These are phyloP conservation scores for Symbiodinium pilosum DNA, from an alignment of 73 alveolate species.

Conservation along the genomic window DNA sequence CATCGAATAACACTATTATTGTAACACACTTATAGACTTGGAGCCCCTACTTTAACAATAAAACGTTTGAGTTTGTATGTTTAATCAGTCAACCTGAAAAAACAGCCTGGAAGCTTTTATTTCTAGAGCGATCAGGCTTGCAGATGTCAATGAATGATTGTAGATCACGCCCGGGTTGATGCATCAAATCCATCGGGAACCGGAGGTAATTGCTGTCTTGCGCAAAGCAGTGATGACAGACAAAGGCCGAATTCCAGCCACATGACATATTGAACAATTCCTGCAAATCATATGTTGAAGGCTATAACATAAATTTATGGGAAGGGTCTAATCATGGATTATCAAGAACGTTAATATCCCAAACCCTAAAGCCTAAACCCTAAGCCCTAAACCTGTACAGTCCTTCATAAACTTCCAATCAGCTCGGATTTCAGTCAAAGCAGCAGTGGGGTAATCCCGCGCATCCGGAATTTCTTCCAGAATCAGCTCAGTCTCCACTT, in stretches of 20 bases:
- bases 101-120: not conserved
- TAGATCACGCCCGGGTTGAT: not conserved
- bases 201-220: not conserved
- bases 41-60: no score
- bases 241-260: not conserved
- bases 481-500: not conserved
- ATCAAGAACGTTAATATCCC: no score
- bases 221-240: not conserved
- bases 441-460: not conserved
- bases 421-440: not conserved
- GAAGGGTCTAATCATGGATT: no score
- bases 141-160: not conserved
- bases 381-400: no score
- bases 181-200: not conserved
- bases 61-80: no score
- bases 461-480: not conserved
- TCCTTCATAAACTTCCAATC: not conserved
- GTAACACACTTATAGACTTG: no score
- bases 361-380: no score
- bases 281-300: no score
- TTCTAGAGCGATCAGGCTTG: not conserved
- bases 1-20: no score
- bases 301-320: no score
- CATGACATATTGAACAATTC: not conserved
- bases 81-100: no score